Evolutionary conservation across 192 early-diverging fungal species (phyloP).

Genomic region (Coemansia reversa): DNA sequence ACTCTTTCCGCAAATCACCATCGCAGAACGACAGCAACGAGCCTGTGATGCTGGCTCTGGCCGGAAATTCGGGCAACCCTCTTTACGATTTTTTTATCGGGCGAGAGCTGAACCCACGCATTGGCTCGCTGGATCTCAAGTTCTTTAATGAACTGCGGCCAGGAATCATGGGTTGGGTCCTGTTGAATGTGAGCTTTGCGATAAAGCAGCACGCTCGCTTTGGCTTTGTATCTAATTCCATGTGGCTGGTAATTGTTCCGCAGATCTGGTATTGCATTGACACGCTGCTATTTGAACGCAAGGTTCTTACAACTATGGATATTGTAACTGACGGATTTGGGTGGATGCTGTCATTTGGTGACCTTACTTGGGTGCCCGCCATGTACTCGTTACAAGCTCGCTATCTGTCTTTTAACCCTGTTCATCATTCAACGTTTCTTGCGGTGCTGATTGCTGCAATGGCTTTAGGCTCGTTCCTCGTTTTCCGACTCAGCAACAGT

Average conservation of each 20-base stretch:
- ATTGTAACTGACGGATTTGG: conserved; percentile 98
- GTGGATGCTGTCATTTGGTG: conserved; percentile 78
- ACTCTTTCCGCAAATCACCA: conserved; percentile 61
- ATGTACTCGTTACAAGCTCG: conserved; percentile 88
- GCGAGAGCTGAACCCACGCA: conserved; percentile 92
- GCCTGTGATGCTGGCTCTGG: conserved; percentile 69
- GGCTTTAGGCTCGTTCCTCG: conserved; percentile 68
- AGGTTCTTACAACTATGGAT: conserved; percentile 96
- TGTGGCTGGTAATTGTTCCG: conserved; percentile 73
- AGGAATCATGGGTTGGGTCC: conserved; percentile 86
- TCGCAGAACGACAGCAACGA: conserved; percentile 9
- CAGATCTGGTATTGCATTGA: conserved; percentile 87
- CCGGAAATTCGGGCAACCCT: conserved; percentile 88
- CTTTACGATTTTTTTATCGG: conserved; percentile 96
- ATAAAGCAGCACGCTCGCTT: conserved; percentile 69
- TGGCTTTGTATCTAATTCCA: conserved; percentile 70
- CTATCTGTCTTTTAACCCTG: conserved; percentile 73
- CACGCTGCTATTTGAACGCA: conserved; percentile 63
- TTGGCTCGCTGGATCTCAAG: conserved; percentile 85
- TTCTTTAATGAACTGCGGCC: conserved; percentile 92
- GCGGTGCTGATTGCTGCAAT: conserved; percentile 48
- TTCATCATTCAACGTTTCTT: conserved; percentile 55
- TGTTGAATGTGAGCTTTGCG: conserved; percentile 76
- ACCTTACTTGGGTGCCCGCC: conserved; percentile 88
- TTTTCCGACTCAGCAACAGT: conserved; percentile 87